These are phyloP conservation scores for Phoenix dactylifera DNA, from an alignment of 176 grass and related monocot species.

Conservation along the genomic window DNA sequence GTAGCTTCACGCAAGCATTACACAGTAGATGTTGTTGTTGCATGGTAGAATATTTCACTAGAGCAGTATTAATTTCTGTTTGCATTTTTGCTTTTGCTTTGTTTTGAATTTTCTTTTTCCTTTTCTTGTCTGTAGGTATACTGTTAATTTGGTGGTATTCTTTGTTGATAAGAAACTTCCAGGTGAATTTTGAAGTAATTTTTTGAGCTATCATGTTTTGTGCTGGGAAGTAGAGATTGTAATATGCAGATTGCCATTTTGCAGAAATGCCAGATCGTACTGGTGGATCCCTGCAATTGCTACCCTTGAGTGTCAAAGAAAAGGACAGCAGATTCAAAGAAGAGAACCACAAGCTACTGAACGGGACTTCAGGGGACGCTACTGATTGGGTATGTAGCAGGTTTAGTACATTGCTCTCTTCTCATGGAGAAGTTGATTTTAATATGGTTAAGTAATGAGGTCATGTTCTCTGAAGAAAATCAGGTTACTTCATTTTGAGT, in stretches of 20 bases:
- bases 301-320: conserved; percentile 67
- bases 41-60: conserved; percentile 36
- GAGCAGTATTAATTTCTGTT: neutral
- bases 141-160: conserved; percentile 88
- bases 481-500: too few relatives aligned
- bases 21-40: conserved; percentile 84
- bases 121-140: conserved; percentile 46
- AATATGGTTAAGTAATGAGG: neutral
- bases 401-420: neutral
- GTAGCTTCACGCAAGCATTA: conserved; percentile 95
- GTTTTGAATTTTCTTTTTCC: neutral
- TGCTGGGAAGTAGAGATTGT: too few relatives aligned
- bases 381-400: conserved; percentile 51
- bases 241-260: neutral
- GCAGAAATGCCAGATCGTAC: conserved; percentile 93
- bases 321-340: conserved; percentile 63
- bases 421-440: neutral
- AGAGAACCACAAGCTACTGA: conserved; percentile 64
- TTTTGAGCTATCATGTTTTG: too few relatives aligned
- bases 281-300: conserved; percentile 46
- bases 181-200: conserved; percentile 28
- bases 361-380: conserved; percentile 54
- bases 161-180: conserved; percentile 84
- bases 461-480: neutral
- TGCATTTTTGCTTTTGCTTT: neutral